Conservation (phyloP, 1,284 basidiomycete species). For the Malassezia brasiliensis region DNA sequence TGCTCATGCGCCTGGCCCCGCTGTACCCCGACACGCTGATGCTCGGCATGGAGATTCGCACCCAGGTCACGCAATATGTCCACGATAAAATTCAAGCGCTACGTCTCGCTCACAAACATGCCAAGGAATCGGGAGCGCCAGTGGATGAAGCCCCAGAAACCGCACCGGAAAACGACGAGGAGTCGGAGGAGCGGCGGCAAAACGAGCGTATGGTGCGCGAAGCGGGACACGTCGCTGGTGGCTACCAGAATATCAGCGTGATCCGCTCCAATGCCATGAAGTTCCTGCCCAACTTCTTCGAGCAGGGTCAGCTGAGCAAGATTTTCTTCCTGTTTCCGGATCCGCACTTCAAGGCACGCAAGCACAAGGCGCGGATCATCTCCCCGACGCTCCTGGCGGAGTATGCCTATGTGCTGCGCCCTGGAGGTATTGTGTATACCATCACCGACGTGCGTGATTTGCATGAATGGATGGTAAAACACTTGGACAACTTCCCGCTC, state of each 20-base stretch:
- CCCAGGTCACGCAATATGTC: slow-evolving; percentile 93
- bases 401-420: slow-evolving; percentile 83
- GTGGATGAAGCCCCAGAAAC: not conserved
- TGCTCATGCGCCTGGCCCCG: slow-evolving; percentile 80
- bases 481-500: slow-evolving; percentile 73
- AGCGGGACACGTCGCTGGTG: slow-evolving; percentile 50
- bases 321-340: slow-evolving; percentile 98
- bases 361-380: slow-evolving; percentile 93
- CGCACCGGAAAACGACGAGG: slow-evolving; percentile 8
- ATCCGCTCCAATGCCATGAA: slow-evolving; percentile 98
- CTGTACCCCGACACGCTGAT: slow-evolving; percentile 84
- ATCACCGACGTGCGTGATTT: slow-evolving; percentile 94
- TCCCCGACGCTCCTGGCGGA: slow-evolving; percentile 81
- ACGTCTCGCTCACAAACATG: slow-evolving; percentile 53
- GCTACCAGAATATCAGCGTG: slow-evolving; percentile 82
- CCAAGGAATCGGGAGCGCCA: slow-evolving; percentile 6
- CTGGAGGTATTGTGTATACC: slow-evolving; percentile 89
- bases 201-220: slow-evolving; percentile 27
- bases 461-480: slow-evolving; percentile 87
- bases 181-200: slow-evolving; percentile 40
- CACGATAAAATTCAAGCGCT: slow-evolving; percentile 83
- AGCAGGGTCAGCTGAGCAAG: slow-evolving; percentile 66
- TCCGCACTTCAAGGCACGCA: slow-evolving; percentile 94
- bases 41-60: slow-evolving; percentile 94
- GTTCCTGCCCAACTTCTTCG: slow-evolving; percentile 93